Conservation (phyloP, 148 eudicot species). For the Oxyria digyna region DNA sequence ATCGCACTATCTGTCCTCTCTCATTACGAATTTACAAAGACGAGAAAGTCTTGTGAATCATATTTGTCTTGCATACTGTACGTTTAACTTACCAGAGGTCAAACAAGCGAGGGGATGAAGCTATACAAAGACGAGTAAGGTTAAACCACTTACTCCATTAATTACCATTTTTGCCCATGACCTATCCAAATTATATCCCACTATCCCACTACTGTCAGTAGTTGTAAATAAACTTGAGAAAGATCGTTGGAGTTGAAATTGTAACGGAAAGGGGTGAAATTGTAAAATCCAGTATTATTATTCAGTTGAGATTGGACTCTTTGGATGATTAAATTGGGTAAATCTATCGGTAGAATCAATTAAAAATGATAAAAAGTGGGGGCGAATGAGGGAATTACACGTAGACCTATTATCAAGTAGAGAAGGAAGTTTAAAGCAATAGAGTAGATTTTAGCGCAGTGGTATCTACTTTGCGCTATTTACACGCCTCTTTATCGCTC, state of each 20-base stretch:
- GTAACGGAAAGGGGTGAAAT: no score
- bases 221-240: background rate
- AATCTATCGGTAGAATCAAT: no score
- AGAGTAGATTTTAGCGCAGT: background rate
- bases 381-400: background rate
- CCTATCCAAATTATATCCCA: no score
- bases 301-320: background rate
- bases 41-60: background rate
- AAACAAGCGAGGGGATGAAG: no score
- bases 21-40: background rate
- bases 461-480: background rate
- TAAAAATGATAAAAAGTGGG: no score
- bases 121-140: no score
- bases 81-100: background rate
- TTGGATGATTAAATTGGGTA: background rate
- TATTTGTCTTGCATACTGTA: background rate
- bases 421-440: background rate
- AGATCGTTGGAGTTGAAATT: background rate
- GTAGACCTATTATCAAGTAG: background rate
- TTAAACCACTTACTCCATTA: no score
- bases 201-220: background rate
- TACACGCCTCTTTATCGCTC: background rate
- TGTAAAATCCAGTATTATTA: background rate
- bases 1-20: no score
- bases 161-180: no score